Percentiles rank a stretch among this genome's conserved stretches.
Evolutionary conservation across 2,329 filamentous ascomycete species (phyloP).

Genomic region (Phaeosphaeria sp.): DNA sequence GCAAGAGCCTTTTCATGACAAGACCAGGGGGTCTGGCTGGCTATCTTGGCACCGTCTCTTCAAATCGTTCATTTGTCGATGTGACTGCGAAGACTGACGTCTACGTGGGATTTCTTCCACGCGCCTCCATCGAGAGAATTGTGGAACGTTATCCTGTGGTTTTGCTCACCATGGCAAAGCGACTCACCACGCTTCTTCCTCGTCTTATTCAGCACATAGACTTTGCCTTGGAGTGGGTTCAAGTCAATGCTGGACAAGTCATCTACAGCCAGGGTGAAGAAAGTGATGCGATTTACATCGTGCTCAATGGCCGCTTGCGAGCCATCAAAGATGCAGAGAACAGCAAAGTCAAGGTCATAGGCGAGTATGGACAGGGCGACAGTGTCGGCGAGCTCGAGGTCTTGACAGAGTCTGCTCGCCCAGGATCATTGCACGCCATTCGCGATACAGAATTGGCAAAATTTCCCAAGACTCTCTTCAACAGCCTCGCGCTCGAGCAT

Average conservation of each 20-base stretch:
- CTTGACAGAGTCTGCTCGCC: slow-evolving; percentile 89
- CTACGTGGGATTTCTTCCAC: slow-evolving; percentile 92
- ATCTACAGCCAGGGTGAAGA: slow-evolving; percentile 94
- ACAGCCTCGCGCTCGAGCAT: slow-evolving; percentile 95
- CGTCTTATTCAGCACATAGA: slow-evolving; percentile 94
- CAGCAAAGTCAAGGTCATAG: slow-evolving; percentile 83
- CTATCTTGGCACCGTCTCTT: slow-evolving; percentile 92
- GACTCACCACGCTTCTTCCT: slow-evolving; percentile 86
- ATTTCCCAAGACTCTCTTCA: slow-evolving; percentile 94
- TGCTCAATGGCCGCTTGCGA: slow-evolving; percentile 89
- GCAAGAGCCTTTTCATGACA: slow-evolving; percentile 83
- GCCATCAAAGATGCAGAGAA: slow-evolving; percentile 82
- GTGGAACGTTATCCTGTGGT: slow-evolving; percentile 93
- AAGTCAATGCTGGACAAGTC: slow-evolving; percentile 92
- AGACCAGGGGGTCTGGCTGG: slow-evolving; percentile 94
- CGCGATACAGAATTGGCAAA: slow-evolving; percentile 96
- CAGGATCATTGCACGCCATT: slow-evolving; percentile 92
- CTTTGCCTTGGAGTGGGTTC: slow-evolving; percentile 97
- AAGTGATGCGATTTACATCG: slow-evolving; percentile 97
- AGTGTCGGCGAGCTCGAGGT: slow-evolving; percentile 98
- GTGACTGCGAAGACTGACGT: slow-evolving; percentile 98
- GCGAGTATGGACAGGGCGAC: slow-evolving; percentile 95
- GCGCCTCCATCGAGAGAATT: slow-evolving; percentile 84
- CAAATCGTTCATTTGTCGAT: slow-evolving; percentile 94
- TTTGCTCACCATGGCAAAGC: slow-evolving; percentile 92